Evolutionary conservation across 805 yeast species (phyloP).

Genomic region (Kuraishia floccosa): DNA sequence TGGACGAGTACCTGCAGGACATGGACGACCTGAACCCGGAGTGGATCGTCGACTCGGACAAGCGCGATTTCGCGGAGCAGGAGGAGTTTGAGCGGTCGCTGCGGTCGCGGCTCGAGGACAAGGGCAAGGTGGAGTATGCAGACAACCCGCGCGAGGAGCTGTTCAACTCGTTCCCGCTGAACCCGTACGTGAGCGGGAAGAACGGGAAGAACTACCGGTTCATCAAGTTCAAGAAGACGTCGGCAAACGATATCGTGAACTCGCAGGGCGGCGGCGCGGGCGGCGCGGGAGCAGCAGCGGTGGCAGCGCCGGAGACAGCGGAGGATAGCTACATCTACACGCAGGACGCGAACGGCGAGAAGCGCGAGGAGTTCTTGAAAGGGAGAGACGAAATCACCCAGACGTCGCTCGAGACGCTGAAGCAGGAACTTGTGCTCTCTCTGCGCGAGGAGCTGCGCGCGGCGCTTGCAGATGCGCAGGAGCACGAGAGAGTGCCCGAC

Average conservation of each 20-base stretch:
- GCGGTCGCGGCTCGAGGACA: conserved; percentile 6
- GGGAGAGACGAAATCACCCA: no score
- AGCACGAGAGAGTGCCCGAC: no score
- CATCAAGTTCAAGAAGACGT: conserved; percentile 18
- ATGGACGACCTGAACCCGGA: conserved; percentile 6
- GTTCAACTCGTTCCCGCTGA: conserved; percentile 17
- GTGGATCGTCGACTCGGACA: conserved; percentile 8
- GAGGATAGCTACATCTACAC: no score
- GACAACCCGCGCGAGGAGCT: conserved; percentile 12
- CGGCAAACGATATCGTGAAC: conserved; percentile 13
- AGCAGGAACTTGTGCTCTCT: no score
- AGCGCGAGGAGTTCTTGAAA: no score
- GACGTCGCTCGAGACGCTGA: no score
- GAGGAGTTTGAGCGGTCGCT: conserved; percentile 7
- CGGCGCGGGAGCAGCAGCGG: no score
- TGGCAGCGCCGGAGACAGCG: no score
- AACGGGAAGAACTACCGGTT: conserved; percentile 18
- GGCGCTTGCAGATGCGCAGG: no score
- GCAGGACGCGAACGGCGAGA: no score
- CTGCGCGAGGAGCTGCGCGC: no score
- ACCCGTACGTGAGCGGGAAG: conserved; percentile 16
- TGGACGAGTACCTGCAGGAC: conserved; percentile 27
- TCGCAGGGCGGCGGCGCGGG: no score
- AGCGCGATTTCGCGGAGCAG: conserved; percentile 6
- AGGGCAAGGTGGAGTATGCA: conserved; percentile 4